phyloP scores from a whole-genome alignment of 2,329 filamentous ascomycete species.

The Aureobasidium sp. region DNA sequence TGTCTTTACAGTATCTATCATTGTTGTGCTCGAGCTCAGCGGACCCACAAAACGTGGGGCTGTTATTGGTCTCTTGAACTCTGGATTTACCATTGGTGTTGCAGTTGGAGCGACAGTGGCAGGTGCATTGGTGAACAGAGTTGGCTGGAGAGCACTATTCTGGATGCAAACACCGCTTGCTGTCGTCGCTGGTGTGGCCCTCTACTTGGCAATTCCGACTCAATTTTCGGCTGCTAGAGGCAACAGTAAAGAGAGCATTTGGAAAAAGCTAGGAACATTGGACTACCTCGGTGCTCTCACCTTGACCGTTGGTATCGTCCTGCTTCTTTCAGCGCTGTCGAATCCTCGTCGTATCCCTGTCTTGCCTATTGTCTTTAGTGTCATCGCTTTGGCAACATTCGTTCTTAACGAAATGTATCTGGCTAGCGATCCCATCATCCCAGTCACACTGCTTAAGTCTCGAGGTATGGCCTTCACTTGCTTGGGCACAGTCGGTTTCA shows the following conservation, averaged over 20 bases:
- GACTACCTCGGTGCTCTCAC: slow-evolving; percentile 67
- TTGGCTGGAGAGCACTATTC: slow-evolving; percentile 72
- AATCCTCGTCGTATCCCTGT: slow-evolving; percentile 54
- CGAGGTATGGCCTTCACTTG: slow-evolving; percentile 67
- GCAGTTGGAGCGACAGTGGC: slow-evolving; percentile 64
- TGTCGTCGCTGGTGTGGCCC: slow-evolving; percentile 52
- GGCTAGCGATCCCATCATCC: slow-evolving; percentile 66
- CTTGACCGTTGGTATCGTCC: slow-evolving; percentile 57
- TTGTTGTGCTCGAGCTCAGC: slow-evolving; percentile 68
- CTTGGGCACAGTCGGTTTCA: slow-evolving; percentile 65
- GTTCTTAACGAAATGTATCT: slow-evolving; percentile 56
- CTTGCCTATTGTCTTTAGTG: slow-evolving; percentile 54
- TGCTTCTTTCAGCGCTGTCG: slow-evolving; percentile 65
- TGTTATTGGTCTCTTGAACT: slow-evolving; percentile 67
- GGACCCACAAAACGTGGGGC: slow-evolving; percentile 61
- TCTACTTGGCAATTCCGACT: slow-evolving; percentile 60
- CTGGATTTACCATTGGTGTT: slow-evolving; percentile 63
- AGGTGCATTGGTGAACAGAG: slow-evolving; percentile 53
- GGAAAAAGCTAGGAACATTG: slow-evolving; percentile 54
- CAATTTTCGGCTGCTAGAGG: slow-evolving; percentile 26
- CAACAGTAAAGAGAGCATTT: slow-evolving; percentile 34
- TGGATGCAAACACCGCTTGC: slow-evolving; percentile 62
- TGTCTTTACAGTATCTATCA: slow-evolving; percentile 64
- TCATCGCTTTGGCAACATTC: slow-evolving; percentile 51
- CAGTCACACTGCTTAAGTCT: slow-evolving; percentile 60